Conservation (phyloP, 1,284 basidiomycete genomes). For the Cryptococcus maquisensis region DNA sequence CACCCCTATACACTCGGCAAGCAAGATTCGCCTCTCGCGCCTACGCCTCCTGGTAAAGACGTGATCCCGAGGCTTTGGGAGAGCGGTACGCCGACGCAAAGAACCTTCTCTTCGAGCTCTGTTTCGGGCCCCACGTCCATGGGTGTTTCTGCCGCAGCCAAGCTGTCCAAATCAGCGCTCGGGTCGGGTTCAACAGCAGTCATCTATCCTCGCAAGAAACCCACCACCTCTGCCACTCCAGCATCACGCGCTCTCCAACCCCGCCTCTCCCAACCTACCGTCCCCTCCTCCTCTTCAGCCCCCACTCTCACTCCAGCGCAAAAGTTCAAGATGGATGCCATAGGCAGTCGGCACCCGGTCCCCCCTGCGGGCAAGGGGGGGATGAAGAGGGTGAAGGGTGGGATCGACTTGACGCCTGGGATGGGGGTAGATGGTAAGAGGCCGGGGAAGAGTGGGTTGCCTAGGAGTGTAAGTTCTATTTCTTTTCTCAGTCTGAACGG, state of each 20-base stretch:
- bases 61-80: not conserved
- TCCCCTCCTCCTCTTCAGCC: not conserved
- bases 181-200: not conserved
- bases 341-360: not conserved
- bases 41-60: not conserved
- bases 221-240: not conserved
- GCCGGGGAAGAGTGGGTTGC: conserved; percentile 22
- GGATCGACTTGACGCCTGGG: conserved; percentile 14
- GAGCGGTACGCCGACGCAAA: not conserved
- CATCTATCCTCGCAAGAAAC: not conserved
- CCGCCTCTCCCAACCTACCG: not conserved
- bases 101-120: not conserved
- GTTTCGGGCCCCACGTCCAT: not conserved
- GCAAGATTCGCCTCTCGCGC: conserved; percentile 4
- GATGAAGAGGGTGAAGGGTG: not conserved
- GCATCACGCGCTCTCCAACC: not conserved
- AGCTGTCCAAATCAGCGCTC: too few species aligned
- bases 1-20: conserved; percentile 10
- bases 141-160: not conserved
- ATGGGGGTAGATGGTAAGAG: conserved; percentile 16
- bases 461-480: conserved; percentile 13
- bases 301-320: not conserved
- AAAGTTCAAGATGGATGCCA: not conserved
- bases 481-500: not conserved
- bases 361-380: not conserved